Base-by-base conservation (phyloP, 768 basidiomycete species). In the Dioszegia hungarica region DNA sequence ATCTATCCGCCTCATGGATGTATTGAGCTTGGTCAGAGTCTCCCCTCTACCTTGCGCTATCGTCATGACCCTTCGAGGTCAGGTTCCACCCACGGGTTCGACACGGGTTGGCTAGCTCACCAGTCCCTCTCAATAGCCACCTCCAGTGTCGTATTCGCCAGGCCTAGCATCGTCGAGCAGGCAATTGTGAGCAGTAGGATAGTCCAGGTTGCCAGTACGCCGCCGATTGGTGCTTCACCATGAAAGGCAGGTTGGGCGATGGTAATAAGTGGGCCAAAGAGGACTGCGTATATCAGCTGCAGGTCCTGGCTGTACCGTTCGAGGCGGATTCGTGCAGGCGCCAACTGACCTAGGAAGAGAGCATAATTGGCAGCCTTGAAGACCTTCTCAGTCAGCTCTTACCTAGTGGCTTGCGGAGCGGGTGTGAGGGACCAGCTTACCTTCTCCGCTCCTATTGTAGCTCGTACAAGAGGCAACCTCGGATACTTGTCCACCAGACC, bases 61-160 rank as follows among this genome's bases (percentile, higher is more conserved):
- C 24, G 69, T 68, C 22, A 71, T 67, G 33, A 75, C 65, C 71
- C 71, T 73, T 38, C 12, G n/a, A 31, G 41, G 49, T 28, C 31
- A 38, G 38, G 28, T 20, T 41, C n/a, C 2, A 28, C 9, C 41
- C 5, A 20, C 22, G 31, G 28, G 44, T 14, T 41, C 8, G 43
- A 28, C 25, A 62, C 9, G n/a, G n/a, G n/a, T n/a, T n/a, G n/a
- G n/a, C 6, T 44, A 31, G 45, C 70, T 37, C 45, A 73, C 74
- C 75, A 76, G 43, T 76, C 75, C 27, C 75, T 48, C 41, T 75
- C 68, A 9, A 76, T 62, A 5, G 73, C 70, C 0, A 74, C 59
- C 22, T 61, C 65, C 39, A 76, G 57, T 0, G 66, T 68, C 1
- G 67, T 67, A 12, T 65, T 66, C 0, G 72, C 67, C 1, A 76